phyloP scores from a whole-genome alignment of 306 rosid genomes.

The Vachellia collinsii region DNA sequence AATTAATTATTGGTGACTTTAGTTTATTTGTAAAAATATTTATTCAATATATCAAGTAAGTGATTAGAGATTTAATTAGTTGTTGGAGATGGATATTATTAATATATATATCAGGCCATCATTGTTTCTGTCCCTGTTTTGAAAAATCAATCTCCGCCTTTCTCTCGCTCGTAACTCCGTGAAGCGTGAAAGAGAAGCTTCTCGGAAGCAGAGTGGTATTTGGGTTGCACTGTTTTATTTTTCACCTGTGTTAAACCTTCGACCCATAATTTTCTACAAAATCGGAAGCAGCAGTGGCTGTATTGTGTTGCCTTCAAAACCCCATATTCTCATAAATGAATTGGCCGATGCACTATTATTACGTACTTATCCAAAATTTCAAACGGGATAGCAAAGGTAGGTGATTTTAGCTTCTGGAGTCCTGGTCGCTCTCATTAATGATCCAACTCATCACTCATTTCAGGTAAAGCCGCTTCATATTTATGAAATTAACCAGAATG shows the following conservation, averaged over 20 bases:
- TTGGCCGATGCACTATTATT: conserved; percentile 36
- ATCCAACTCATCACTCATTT: conserved; percentile 32
- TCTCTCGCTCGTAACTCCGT: not conserved
- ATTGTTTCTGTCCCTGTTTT: not conserved
- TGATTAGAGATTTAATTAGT: no score
- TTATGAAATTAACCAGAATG: conserved; percentile 38
- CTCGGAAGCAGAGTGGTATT: not conserved
- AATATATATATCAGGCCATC: no score
- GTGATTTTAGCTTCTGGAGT: conserved; percentile 42
- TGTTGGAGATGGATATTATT: no score
- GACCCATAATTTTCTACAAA: not conserved
- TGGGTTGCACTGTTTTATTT: not conserved
- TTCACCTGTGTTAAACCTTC: not conserved
- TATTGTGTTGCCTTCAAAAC: conserved; percentile 21
- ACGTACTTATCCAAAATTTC: conserved; percentile 25
- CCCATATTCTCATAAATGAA: conserved; percentile 32
- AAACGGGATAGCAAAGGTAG: conserved; percentile 2
- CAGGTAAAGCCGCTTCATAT: conserved; percentile 43
- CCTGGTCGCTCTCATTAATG: conserved; percentile 49
- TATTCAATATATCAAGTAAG: no score
- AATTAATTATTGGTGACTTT: no score
- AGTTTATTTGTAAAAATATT: no score
- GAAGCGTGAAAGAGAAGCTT: conserved; percentile 8
- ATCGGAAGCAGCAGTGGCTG: not conserved
- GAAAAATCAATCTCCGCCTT: not conserved